These are phyloP conservation scores for Pinus albicaulis DNA, from an alignment of 75 land plant species.

Conservation along the genomic window DNA sequence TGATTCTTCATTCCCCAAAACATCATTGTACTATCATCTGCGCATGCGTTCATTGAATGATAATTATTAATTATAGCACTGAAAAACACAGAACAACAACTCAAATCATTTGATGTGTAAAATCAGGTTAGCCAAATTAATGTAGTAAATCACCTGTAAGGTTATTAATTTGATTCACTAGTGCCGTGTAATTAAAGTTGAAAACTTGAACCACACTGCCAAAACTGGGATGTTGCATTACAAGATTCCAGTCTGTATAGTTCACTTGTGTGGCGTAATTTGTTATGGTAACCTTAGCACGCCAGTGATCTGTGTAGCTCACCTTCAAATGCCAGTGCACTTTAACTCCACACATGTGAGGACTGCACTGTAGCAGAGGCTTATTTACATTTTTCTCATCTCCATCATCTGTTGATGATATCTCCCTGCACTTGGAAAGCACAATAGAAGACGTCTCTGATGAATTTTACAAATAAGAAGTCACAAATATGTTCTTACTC, in stretches of 20 bases:
- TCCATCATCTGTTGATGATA: no score
- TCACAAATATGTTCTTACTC: no score
- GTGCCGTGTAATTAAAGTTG: constrained; percentile 65
- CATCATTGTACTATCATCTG: constrained; percentile 61
- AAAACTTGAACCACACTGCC: constrained; percentile 34
- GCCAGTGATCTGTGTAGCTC: constrained; percentile 72
- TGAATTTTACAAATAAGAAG: no score
- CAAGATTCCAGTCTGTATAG: constrained; percentile 71
- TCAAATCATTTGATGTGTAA: background rate
- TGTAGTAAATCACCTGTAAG: background rate
- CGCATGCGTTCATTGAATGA: background rate
- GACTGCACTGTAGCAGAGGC: constrained; percentile 35
- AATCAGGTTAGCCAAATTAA: background rate
- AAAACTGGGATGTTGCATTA: constrained; percentile 66
- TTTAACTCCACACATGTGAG: constrained; percentile 81
- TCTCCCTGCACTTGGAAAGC: no score
- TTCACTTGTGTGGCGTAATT: constrained; percentile 49
- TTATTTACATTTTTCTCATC: no score
- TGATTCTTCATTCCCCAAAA: constrained; percentile 60
- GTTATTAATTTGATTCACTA: constrained; percentile 31
- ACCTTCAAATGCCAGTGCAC: constrained; percentile 85
- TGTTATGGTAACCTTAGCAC: constrained; percentile 69
- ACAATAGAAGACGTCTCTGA: no score
- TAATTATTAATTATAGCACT: background rate
- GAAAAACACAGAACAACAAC: background rate